Conservation (phyloP, 768 basidiomycete genomes). For the Lentinula guzmanii region DNA sequence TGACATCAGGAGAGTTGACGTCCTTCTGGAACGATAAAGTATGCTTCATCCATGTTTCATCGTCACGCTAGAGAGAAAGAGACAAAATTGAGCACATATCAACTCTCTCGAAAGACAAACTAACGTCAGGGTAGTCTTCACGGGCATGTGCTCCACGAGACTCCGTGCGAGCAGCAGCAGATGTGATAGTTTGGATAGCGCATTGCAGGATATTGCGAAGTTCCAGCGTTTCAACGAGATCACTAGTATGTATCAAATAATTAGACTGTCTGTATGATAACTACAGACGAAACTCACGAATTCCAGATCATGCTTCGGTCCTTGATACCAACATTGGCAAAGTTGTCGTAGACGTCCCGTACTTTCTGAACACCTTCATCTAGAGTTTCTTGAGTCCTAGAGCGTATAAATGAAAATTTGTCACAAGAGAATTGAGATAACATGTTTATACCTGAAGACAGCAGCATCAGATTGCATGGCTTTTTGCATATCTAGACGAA, state of each 20-base stretch:
- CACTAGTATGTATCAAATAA: conserved; percentile 38
- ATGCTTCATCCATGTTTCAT: conserved; percentile 92
- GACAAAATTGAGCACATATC: conserved; percentile 3
- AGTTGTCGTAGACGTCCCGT: conserved; percentile 80
- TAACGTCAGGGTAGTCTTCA: conserved; percentile 92
- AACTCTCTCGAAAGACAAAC: conserved; percentile 14
- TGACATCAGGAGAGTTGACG: conserved; percentile 70
- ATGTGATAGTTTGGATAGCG: conserved; percentile 92
- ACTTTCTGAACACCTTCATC: conserved; percentile 93
- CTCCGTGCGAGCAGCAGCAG: conserved; percentile 91
- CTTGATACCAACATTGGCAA: conserved; percentile 89
- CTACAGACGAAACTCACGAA: conserved; percentile 53
- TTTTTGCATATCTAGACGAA: conserved; percentile 96
- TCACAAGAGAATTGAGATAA: not conserved
- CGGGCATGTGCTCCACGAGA: conserved; percentile 98
- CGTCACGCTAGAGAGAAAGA: conserved; percentile 63
- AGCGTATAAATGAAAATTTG: not conserved
- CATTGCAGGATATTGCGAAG: conserved; percentile 93
- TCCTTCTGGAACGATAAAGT: conserved; percentile 92
- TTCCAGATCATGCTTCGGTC: conserved; percentile 99
- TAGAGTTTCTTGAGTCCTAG: conserved; percentile 78
- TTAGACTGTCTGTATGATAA: not conserved
- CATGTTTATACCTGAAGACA: conserved; percentile 70
- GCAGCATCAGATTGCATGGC: conserved; percentile 98
- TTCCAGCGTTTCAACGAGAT: conserved; percentile 95